Evolutionary conservation across 345 rosid species (phyloP), one percentile per base, ranked within the genome.

Genomic region (Garcia nutans): DNA sequence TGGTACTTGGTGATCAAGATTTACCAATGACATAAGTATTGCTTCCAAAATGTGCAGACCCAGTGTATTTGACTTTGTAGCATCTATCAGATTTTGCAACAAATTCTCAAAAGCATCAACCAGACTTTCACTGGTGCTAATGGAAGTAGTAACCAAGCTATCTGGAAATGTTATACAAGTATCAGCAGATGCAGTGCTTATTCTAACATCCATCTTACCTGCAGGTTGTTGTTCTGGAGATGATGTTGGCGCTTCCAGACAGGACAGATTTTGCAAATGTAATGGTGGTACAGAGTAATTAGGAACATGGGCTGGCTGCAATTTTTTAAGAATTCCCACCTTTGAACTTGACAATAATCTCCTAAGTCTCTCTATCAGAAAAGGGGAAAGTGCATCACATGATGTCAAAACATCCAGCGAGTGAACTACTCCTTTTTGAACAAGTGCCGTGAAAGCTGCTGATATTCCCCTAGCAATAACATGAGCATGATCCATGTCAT

Each of bases 381-480:
- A 72, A 70, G 88, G 86, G 63, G 90, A 84, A 76, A 95, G 73
- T 15, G 56, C 80, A 71, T 81, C 75, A 66, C 78, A 85, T 8
- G 79, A 58, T 22, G 85, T 73, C 82, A 90, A 81, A 78, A 83
- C 78, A 74, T 92, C 92, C 60, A 86, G 15, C 3, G 89, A 86
- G 20, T 17, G 77, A 74, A 90, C 78, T 19, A 95, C 93, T 77
- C 96, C 96, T 82, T 85, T 89, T 13, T 76, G 80, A 73, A 88
- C 86, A 72, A 93, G 88, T 15, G 73, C 65, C 58, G 70, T 76
- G 64, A 93, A 89, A 52, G 97, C 88, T 60, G 89, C 80, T 20
- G 86, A 80, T 8, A 95, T 84, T 67, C 99, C 89, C 72, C 76
- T 85, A 10, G 41, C 16, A 68, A 90, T 80, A 33, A 87, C 57